Evolutionary conservation across 345 rosid genomes (phyloP).

Genomic region (Syzygium aromaticum): DNA sequence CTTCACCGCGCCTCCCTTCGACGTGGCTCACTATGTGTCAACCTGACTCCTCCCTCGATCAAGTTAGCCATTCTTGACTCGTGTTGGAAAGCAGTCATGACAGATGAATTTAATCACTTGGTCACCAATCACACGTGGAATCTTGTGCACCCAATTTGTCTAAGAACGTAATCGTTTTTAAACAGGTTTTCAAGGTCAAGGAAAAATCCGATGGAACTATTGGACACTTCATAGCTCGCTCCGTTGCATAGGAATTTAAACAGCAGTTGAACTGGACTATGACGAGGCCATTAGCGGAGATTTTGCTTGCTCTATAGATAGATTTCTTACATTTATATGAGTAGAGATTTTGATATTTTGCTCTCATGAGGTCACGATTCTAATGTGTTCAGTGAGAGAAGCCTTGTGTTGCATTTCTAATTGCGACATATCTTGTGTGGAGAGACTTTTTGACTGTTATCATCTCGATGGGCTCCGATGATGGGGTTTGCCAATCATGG

Average conservation of each 20-base stretch:
- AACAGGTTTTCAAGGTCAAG: background rate
- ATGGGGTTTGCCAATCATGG: background rate
- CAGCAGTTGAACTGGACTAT: fast-evolving
- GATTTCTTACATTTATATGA: background rate
- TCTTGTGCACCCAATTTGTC: fast-evolving
- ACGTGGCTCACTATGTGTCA: too few species aligned
- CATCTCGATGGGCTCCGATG: fast-evolving
- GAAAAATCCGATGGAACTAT: background rate
- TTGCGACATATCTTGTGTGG: background rate
- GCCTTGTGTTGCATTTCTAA: background rate
- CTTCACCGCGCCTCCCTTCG: background rate
- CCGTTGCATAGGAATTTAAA: too few species aligned
- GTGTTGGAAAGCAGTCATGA: background rate
- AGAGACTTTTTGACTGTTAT: fast-evolving
- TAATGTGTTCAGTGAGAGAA: background rate
- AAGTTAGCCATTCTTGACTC: background rate
- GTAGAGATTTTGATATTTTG: background rate
- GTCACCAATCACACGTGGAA: background rate
- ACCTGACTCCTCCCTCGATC: too few species aligned
- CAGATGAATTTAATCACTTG: background rate
- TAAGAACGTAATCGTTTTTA: background rate
- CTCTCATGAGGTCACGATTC: background rate
- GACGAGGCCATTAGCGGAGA: background rate
- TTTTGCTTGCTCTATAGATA: background rate
- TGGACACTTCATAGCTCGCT: background rate